Base-by-base conservation (phyloP, 306 rosid genomes). In the Vigna trinervia region DNA sequence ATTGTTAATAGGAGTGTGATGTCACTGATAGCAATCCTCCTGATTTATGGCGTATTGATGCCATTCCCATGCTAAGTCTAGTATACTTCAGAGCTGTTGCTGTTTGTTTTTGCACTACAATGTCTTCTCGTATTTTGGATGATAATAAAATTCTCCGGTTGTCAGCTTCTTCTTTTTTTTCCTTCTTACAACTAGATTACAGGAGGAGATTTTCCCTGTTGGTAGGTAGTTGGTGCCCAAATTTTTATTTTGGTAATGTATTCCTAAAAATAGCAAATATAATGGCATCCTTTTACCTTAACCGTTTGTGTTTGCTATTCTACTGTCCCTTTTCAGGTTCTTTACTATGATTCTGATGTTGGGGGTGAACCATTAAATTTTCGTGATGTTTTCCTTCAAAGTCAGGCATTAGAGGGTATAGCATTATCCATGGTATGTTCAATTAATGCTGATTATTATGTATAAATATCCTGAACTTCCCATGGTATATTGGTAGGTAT, bases 341-440 rank as follows among this genome's bases (percentile, higher is more conserved):
- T 92, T 73, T 96, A 96, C 80, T 86, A 87, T 4, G 99, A 96
- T 66, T 56, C 94, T 76, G 99, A 96, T 69, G 75, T 79, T 86
- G 94, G 91, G 13, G 99, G 98, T 26, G 93, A 87, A 74, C 99
- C 98, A 19, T 75, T 96, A 84, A 96, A 86, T 77, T 96, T 96
- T 47, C 92, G 85, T 19, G 96, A 92, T 39, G 94, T 96, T 78
- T 96, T 96, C 82, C 97, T 96, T 85, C 97, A 73, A 82, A 92
- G 99, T 83, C 99, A 96, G 84, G 99, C 98, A 71, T 81, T 92
- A 84, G 99, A 96, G 87, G 98, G 97, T 63, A 91, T 96, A 65
- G 72, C 93, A 58, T 60, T 96, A 81, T 92, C 99, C 64, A 96
- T 96, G 99, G 99, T 96, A 96, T 76, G 85, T 71, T 50, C 36